Conservation (phyloP, 768 basidiomycete species). For the Sarcodon aspratus region DNA sequence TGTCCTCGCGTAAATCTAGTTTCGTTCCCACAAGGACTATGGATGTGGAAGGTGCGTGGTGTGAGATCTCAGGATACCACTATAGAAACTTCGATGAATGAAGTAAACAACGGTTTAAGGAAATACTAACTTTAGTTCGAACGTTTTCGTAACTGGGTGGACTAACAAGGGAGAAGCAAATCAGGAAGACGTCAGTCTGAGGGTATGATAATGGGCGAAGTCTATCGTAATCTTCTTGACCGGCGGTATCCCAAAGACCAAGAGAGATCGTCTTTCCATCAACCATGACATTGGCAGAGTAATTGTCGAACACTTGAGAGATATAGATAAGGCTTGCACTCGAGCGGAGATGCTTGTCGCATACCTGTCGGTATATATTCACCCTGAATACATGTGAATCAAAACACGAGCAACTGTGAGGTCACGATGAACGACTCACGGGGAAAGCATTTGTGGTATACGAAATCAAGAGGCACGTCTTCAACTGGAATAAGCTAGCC, state of each 20-base stretch:
- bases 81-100: slow-evolving; percentile 17
- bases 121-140: slow-evolving; percentile 72
- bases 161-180: slow-evolving; percentile 97
- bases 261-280: slow-evolving; percentile 98
- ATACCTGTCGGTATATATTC: slow-evolving; percentile 94
- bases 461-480: slow-evolving; percentile 98
- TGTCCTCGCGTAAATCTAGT: slow-evolving; percentile 94
- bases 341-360: slow-evolving; percentile 8
- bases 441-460: slow-evolving; percentile 99
- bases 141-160: slow-evolving; percentile 99
- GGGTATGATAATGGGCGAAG: slow-evolving; percentile 97
- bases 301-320: slow-evolving; percentile 88
- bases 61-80: slow-evolving; percentile 97
- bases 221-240: slow-evolving; percentile 98
- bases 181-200: slow-evolving; percentile 98
- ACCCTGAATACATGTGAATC: slow-evolving; percentile 39
- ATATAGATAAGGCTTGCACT: slow-evolving; percentile 1
- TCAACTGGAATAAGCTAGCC: slow-evolving; percentile 3
- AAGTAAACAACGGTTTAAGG: slow-evolving; percentile 1
- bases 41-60: slow-evolving; percentile 92
- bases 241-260: slow-evolving; percentile 99
- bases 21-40: slow-evolving; percentile 95
- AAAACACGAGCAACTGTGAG: slow-evolving; percentile 3
- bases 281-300: slow-evolving; percentile 97
- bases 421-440: slow-evolving; percentile 33